These are phyloP conservation scores for Ramularia collo-cygni DNA, from an alignment of 2,329 filamentous ascomycete species.

Conservation along the genomic window DNA sequence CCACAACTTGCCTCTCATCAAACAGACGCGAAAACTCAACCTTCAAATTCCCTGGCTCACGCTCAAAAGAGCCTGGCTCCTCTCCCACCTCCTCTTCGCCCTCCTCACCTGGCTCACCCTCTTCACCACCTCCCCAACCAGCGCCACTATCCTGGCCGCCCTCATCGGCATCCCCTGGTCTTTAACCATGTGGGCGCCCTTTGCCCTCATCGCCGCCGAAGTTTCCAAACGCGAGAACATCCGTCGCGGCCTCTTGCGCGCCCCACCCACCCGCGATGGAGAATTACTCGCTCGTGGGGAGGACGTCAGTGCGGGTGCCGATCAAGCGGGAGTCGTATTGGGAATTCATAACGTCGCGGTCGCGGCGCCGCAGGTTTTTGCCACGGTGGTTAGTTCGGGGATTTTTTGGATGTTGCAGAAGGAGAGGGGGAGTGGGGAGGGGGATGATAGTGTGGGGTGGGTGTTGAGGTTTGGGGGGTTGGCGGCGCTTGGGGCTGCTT, in stretches of 20 bases:
- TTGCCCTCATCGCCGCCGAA: slow-evolving; percentile 89
- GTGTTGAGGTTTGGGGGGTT: slow-evolving; percentile 78
- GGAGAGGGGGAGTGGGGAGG: slow-evolving; percentile 65
- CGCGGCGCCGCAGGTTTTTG: slow-evolving; percentile 83
- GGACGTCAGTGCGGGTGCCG: slow-evolving; percentile 51
- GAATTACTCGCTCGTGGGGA: slow-evolving; percentile 38
- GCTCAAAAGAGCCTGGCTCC: slow-evolving; percentile 78
- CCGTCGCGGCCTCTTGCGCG: slow-evolving; percentile 43
- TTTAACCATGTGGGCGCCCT: slow-evolving; percentile 87
- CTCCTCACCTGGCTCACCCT: slow-evolving; percentile 76
- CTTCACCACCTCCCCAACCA: slow-evolving; percentile 62
- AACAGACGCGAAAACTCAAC: slow-evolving; percentile 2
- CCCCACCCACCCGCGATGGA: slow-evolving; percentile 29
- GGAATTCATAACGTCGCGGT: slow-evolving; percentile 96
- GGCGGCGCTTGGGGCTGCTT: slow-evolving; percentile 67
- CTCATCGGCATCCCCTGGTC: slow-evolving; percentile 89
- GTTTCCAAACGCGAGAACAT: slow-evolving; percentile 75
- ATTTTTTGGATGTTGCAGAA: slow-evolving; percentile 86
- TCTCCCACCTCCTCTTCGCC: slow-evolving; percentile 78
- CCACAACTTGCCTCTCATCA: too few relatives aligned
- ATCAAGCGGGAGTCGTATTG: slow-evolving; percentile 82
- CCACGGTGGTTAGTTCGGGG: slow-evolving; percentile 73
- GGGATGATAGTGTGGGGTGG: slow-evolving; percentile 80
- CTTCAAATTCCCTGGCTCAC: slow-evolving; percentile 77
- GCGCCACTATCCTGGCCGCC: slow-evolving; percentile 70